phyloP scores from a whole-genome alignment of 2,329 filamentous ascomycete genomes.

The Beauveria australis region DNA sequence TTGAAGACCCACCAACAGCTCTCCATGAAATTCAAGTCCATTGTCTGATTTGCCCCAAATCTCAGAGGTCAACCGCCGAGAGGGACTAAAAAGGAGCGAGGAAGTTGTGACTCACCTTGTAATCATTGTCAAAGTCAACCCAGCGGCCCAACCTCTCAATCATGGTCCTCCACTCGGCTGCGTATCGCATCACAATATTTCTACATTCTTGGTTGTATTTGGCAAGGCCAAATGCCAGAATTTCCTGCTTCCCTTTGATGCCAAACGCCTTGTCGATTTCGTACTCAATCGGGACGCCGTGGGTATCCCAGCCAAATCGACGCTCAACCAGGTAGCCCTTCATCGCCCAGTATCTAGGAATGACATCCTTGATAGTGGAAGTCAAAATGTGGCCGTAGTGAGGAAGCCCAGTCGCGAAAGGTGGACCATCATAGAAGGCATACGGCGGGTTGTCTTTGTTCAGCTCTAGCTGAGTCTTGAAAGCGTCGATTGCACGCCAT shows the following conservation, averaged over 20 bases:
- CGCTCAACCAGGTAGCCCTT: not conserved
- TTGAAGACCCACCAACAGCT: constrained; percentile 74
- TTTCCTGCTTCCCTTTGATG: constrained; percentile 71
- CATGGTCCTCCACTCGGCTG: constrained; percentile 70
- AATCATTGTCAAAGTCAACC: constrained; percentile 76
- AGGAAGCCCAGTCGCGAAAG: too few relatives aligned
- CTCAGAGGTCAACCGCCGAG: not conserved
- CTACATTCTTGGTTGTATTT: constrained; percentile 81
- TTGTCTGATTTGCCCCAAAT: constrained; percentile 39
- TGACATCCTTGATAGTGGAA: too few relatives aligned
- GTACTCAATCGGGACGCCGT: constrained; percentile 81
- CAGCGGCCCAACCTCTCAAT: constrained; percentile 65
- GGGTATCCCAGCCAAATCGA: constrained; percentile 31
- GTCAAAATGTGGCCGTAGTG: too few relatives aligned
- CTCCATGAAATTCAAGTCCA: constrained; percentile 71
- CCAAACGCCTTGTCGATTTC: constrained; percentile 88
- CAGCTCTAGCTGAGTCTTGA: too few relatives aligned
- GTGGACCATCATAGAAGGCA: too few relatives aligned
- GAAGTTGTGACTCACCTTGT: constrained; percentile 44
- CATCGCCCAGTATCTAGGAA: too few relatives aligned
- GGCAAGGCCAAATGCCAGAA: constrained; percentile 69
- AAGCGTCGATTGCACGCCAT: too few relatives aligned
- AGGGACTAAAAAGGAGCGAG: not conserved
- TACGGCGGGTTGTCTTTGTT: too few relatives aligned
- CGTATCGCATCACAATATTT: constrained; percentile 79